phyloP scores from a whole-genome alignment of 495 filamentous ascomycete genomes.

The Oidiodendron maius region DNA sequence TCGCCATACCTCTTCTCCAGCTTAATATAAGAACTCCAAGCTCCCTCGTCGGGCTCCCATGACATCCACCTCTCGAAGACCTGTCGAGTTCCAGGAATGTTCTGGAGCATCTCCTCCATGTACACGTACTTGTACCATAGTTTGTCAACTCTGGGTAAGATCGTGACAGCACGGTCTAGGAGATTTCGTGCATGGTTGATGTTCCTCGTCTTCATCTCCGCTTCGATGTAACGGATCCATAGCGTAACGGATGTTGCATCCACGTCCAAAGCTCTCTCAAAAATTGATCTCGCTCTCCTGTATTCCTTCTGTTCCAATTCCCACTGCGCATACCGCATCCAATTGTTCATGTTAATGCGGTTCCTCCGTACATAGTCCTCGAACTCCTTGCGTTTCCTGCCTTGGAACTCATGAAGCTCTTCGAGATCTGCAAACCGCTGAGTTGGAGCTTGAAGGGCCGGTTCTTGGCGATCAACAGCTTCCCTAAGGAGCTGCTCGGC shows the following conservation, averaged over 20 bases:
- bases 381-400: constrained; percentile 91
- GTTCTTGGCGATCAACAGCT: constrained; percentile 95
- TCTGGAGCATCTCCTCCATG: constrained; percentile 95
- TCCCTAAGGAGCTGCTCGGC: constrained; percentile 97
- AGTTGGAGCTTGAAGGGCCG: constrained; percentile 78
- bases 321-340: constrained; percentile 97
- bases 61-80: constrained; percentile 98
- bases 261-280: constrained; percentile 92
- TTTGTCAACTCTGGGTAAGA: constrained; percentile 86
- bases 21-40: constrained; percentile 95
- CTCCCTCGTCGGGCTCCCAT: constrained; percentile 94
- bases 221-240: constrained; percentile 85
- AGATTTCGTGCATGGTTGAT: constrained; percentile 97
- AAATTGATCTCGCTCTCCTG: constrained; percentile 89
- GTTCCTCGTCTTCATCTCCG: constrained; percentile 93
- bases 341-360: constrained; percentile 94
- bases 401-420: constrained; percentile 96
- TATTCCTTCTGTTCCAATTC: constrained; percentile 98
- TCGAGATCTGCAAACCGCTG: constrained; percentile 95
- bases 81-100: constrained; percentile 86
- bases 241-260: constrained; percentile 76
- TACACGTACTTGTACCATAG: constrained; percentile 99
- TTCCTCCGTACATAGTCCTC: constrained; percentile 98
- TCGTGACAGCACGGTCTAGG: constrained; percentile 89
- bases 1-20: constrained; percentile 92